phyloP scores from a whole-genome alignment of 2,329 filamentous ascomycete genomes.

The Colletotrichum sp. region DNA sequence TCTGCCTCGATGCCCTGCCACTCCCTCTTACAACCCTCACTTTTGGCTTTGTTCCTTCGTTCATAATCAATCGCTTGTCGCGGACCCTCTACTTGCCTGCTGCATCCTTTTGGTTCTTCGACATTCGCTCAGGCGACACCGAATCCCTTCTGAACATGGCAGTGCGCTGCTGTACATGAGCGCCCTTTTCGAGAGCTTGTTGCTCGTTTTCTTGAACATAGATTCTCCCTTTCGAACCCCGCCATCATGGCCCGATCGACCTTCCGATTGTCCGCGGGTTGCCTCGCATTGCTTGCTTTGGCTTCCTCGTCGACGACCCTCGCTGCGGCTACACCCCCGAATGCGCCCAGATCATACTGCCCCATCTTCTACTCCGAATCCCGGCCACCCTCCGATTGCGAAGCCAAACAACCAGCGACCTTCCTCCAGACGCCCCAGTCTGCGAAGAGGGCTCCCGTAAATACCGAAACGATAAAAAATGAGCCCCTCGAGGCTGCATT shows the following conservation, averaged over 20 bases:
- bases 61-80: not conserved
- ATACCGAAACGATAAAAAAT: constrained; percentile 14
- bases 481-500: constrained; percentile 55
- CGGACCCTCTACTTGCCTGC: not conserved
- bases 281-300: constrained; percentile 5
- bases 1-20: not conserved
- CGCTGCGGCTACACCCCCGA: not conserved
- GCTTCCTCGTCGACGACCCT: not conserved
- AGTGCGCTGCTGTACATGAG: constrained; percentile 16
- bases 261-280: not conserved
- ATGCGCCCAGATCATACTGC: constrained; percentile 12
- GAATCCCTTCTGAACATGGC: constrained; percentile 16
- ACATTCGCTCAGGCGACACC: not conserved
- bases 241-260: constrained; percentile 1
- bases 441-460: not conserved
- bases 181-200: constrained; percentile 12
- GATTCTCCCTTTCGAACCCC: not conserved
- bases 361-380: constrained; percentile 21
- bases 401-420: not conserved
- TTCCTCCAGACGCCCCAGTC: constrained; percentile 3
- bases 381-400: constrained; percentile 13
- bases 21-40: not conserved
- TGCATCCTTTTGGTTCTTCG: not conserved
- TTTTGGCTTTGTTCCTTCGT: not conserved
- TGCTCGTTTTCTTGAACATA: not conserved